These are phyloP conservation scores for Amaranthus palmeri DNA, from an alignment of 148 eudicot species.

Conservation along the genomic window DNA sequence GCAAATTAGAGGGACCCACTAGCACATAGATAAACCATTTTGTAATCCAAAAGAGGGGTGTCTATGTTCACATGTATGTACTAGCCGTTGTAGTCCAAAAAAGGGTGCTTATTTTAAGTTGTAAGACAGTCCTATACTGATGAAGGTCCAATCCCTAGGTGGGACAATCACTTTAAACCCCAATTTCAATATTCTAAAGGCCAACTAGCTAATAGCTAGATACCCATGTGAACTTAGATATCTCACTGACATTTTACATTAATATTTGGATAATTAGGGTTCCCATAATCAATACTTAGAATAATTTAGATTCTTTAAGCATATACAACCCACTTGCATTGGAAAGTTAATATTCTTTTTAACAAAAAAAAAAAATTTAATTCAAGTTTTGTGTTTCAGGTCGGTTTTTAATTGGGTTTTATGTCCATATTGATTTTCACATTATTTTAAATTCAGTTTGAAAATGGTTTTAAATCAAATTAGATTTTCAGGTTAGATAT, in stretches of 20 bases:
- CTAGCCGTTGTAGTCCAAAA: neutral
- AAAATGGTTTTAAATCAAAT: too few relatives aligned
- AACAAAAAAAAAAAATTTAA: too few relatives aligned
- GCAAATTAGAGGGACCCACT: too few relatives aligned
- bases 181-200: neutral
- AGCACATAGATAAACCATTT: too few relatives aligned
- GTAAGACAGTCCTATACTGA: neutral
- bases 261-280: slow-evolving; percentile 8
- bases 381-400: too few relatives aligned
- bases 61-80: neutral
- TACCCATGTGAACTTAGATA: neutral
- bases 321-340: slow-evolving; percentile 8
- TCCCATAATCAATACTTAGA: slow-evolving; percentile 1
- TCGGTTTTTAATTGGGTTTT: too few relatives aligned
- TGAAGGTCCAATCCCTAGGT: slow-evolving; percentile 15
- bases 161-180: neutral
- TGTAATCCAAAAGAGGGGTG: too few relatives aligned
- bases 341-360: slow-evolving; percentile 14
- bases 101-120: neutral
- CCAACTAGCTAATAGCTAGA: slow-evolving; percentile 5
- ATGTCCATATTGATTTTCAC: too few relatives aligned
- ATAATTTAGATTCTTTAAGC: slow-evolving; percentile 1
- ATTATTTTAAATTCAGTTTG: too few relatives aligned
- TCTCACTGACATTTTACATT: neutral
- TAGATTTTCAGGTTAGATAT: too few relatives aligned